Conservation (phyloP, 345 rosid genomes). For the Brassica juncea region DNA sequence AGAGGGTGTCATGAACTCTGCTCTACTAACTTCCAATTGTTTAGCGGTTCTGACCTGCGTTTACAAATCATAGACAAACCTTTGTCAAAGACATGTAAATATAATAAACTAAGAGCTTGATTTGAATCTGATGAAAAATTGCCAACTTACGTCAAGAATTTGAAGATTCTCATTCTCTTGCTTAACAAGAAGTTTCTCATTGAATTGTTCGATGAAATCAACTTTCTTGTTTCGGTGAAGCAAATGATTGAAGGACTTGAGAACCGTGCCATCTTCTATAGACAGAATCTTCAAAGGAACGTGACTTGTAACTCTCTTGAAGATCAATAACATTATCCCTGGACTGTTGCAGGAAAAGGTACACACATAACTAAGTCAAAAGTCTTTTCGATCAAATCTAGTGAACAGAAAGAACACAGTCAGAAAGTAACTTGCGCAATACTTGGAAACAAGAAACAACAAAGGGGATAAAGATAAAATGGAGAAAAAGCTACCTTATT, state of each 20-base stretch:
- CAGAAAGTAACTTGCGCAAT: conserved; percentile 43
- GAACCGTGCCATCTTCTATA: conserved; percentile 96
- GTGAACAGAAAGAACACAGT: no score
- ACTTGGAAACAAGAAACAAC: conserved; percentile 2
- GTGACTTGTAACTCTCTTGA: conserved; percentile 68
- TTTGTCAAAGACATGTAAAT: neutral
- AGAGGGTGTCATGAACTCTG: conserved; percentile 90
- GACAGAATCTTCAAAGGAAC: conserved; percentile 86
- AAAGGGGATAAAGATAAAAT: neutral
- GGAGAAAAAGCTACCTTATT: conserved; percentile 61
- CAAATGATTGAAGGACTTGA: conserved; percentile 82
- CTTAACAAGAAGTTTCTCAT: conserved; percentile 97
- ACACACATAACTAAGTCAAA: neutral
- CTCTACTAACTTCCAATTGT: conserved; percentile 72
- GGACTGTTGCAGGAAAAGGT: conserved; percentile 54
- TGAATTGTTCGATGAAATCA: conserved; percentile 95
- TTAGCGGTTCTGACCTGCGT: conserved; percentile 73
- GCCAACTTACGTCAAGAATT: conserved; percentile 77
- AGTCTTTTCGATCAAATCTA: neutral
- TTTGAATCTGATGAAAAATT: neutral
- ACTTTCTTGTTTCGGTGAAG: conserved; percentile 96
- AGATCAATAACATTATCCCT: conserved; percentile 92
- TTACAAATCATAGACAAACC: conserved; percentile 11
- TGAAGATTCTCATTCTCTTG: conserved; percentile 97
- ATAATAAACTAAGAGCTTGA: neutral